Evolutionary conservation across 2,329 filamentous ascomycete genomes (phyloP), one percentile per base, ranked within the genome.

Genomic region (Cladosporium sp.): DNA sequence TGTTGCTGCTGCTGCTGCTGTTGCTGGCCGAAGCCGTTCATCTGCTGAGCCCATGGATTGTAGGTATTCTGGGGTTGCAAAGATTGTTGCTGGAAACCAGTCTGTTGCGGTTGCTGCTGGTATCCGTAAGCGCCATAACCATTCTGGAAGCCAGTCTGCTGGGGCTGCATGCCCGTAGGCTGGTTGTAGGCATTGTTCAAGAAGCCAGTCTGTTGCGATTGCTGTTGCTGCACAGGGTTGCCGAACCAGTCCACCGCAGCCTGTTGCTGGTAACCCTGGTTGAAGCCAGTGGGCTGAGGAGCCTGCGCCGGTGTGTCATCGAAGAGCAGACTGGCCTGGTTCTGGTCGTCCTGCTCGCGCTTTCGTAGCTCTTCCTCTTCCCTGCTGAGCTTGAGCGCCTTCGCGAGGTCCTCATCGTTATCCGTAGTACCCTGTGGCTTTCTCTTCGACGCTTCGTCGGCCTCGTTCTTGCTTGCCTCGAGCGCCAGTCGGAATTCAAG

Each of bases 211-310:
- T 83, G 85, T 69, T 82, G 80, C 59, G 81, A 72, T 58, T 75
- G 77, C 67, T 85, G 85, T 50, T 81, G 87, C 73, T 88, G 89
- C 73, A 98, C 90, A 14, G 93, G 92, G 78, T 99, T 99, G 66
- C 94, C 95, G 73, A 96, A 95, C 88, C 96, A 98, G 79, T 99
- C 95, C 21, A 99, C 95, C 14, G 92, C 92, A 65, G 91, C 91
- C 76, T 97, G 94, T 80, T 99, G 95, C 81, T 98, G 93, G 75
- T 99, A 99, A 56, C 94, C 94, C 80, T 97, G 93, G 79, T 97
- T 98, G 82, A 92, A 93, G 40, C 93, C 94, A 16, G 93, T 98
- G 49, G 87, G 88, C 72, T 92, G 90, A 63, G 87, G 80, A 4
- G 83, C 78, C 73, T 89, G 87, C 28, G 87, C 86, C 7, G 84